Conservation (phyloP, 106 monocot species). For the Phalaenopsis equestris region DNA sequence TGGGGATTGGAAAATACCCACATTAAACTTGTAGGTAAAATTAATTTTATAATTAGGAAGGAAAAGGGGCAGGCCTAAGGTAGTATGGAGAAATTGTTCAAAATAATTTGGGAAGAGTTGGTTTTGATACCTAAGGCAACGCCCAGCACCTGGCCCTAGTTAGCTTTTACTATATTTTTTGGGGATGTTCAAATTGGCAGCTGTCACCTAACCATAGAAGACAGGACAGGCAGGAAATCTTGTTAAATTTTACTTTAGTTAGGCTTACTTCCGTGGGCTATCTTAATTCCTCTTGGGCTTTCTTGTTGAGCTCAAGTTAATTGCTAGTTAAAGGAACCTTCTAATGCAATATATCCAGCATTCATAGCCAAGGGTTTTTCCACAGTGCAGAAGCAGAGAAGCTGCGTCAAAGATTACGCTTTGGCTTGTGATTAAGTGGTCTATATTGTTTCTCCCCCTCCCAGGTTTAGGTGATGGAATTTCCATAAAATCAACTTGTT, state of each 20-base stretch:
- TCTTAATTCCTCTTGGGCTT: not conserved
- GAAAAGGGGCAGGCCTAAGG: no score
- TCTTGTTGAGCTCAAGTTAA: not conserved
- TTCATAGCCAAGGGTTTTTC: not conserved
- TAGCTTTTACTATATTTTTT: not conserved
- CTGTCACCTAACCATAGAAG: not conserved
- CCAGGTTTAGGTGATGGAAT: not conserved
- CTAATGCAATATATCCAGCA: not conserved
- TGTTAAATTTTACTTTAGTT: not conserved
- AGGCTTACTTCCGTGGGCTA: not conserved
- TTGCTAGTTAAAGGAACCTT: not conserved
- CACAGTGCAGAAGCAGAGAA: not conserved
- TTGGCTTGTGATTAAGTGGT: not conserved
- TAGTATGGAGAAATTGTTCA: no score
- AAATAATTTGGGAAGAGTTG: no score
- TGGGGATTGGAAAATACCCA: no score
- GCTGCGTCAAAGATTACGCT: not conserved
- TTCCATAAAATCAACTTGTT: not conserved
- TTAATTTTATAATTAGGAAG: no score
- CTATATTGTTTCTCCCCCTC: not conserved
- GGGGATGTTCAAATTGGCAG: not conserved
- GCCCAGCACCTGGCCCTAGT: no score
- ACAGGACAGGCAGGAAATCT: not conserved
- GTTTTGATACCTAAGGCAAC: no score
- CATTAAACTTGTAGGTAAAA: no score